These are phyloP conservation scores for Canna indica DNA, from an alignment of 176 grass and related monocot genomes.

Conservation along the genomic window DNA sequence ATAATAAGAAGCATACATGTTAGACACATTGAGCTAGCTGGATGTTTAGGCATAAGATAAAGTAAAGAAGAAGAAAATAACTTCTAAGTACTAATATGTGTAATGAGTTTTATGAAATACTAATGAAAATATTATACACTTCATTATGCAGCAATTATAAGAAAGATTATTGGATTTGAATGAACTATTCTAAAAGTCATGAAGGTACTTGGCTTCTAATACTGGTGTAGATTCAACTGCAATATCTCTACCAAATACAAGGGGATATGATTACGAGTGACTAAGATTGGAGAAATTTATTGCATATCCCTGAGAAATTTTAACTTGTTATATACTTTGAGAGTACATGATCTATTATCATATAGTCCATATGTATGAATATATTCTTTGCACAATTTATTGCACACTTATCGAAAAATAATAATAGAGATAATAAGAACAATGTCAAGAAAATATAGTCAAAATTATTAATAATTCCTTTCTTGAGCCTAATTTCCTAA, in stretches of 20 bases:
- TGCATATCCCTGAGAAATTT: conserved; percentile 35
- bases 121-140: neutral
- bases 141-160: neutral
- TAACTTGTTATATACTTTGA: neutral
- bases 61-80: neutral
- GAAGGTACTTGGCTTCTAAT: conserved; percentile 87
- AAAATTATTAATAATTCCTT: neutral
- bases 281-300: conserved; percentile 89
- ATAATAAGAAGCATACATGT: neutral
- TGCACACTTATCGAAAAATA: too few relatives aligned
- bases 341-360: neutral
- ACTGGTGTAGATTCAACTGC: conserved; percentile 47
- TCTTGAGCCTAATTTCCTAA: neutral
- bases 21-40: too few relatives aligned
- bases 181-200: too few relatives aligned
- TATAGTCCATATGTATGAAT: neutral
- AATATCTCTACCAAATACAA: conserved; percentile 46
- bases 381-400: neutral
- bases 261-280: conserved; percentile 30
- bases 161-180: neutral
- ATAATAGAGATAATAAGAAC: too few relatives aligned
- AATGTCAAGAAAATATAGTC: too few relatives aligned
- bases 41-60: neutral
- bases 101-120: too few relatives aligned
- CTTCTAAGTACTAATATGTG: too few relatives aligned